These are phyloP conservation scores for Yarrowia sp. DNA, from an alignment of 805 yeast genomes.

Conservation along the genomic window DNA sequence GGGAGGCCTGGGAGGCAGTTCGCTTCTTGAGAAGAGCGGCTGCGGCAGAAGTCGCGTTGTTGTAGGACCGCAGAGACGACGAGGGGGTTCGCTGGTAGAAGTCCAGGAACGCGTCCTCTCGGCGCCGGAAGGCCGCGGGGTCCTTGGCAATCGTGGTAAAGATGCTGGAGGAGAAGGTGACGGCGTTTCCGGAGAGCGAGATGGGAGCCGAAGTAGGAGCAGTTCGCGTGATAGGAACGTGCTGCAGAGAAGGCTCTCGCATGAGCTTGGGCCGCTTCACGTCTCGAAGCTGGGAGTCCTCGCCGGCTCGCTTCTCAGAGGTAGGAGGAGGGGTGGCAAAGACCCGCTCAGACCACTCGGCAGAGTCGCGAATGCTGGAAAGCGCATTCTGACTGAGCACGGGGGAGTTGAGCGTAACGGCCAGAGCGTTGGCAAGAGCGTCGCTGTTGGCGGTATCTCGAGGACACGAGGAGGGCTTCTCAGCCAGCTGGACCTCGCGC, in stretches of 20 bases:
- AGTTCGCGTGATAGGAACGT: constrained; percentile 20
- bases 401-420: constrained; percentile 16
- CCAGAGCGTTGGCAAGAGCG: constrained; percentile 20
- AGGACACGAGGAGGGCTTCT: constrained; percentile 11
- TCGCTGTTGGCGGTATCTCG: constrained; percentile 14
- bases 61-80: constrained; percentile 18
- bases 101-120: constrained; percentile 24
- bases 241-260: constrained; percentile 22
- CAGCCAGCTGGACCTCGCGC: constrained; percentile 21
- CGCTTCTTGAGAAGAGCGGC: constrained; percentile 14
- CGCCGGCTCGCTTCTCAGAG: constrained; percentile 14
- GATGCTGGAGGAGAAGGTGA: constrained; percentile 19
- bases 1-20: not conserved
- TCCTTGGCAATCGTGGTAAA: constrained; percentile 17
- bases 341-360: constrained; percentile 16
- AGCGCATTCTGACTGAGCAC: constrained; percentile 19
- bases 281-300: constrained; percentile 7
- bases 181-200: not conserved
- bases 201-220: constrained; percentile 20
- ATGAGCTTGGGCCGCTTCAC: constrained; percentile 26
- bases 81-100: constrained; percentile 13
- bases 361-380: constrained; percentile 20
- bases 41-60: constrained; percentile 21
- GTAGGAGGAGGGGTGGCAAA: constrained; percentile 26
- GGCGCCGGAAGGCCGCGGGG: constrained; percentile 14